Evolutionary conservation across 108 stramenopile species (phyloP).

Genomic region (Seminavis robusta): DNA sequence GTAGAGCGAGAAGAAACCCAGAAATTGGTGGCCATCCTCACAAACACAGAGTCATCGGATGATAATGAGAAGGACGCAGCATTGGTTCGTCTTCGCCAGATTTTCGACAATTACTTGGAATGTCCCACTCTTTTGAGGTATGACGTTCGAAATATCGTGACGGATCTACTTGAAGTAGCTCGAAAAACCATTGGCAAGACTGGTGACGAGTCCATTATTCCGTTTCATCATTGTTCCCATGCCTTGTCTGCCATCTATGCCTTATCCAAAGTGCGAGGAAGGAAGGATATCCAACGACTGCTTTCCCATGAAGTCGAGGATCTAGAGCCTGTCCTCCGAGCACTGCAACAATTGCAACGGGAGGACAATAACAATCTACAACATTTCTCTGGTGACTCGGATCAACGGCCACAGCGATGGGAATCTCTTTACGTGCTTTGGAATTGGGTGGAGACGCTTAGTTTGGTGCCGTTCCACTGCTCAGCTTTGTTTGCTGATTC

Average conservation of each 20-base stretch:
- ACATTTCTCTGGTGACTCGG: neutral
- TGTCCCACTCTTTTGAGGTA: slow-evolving; percentile 90
- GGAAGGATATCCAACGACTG: slow-evolving; percentile 82
- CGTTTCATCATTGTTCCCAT: slow-evolving; percentile 35
- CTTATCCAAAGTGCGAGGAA: slow-evolving; percentile 90
- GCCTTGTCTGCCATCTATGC: slow-evolving; percentile 82
- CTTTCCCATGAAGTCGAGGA: slow-evolving; percentile 90
- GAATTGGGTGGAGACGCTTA: slow-evolving; percentile 94
- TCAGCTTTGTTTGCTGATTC: slow-evolving; percentile 70
- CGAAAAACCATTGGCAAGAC: slow-evolving; percentile 7
- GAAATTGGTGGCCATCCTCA: no score
- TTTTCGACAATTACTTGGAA: slow-evolving; percentile 93
- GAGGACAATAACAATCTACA: slow-evolving; percentile 21
- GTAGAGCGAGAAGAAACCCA: no score
- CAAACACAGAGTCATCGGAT: no score
- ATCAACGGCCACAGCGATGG: slow-evolving; percentile 61
- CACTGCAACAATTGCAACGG: slow-evolving; percentile 26
- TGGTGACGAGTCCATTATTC: slow-evolving; percentile 9
- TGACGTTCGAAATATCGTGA: slow-evolving; percentile 71
- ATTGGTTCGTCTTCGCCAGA: slow-evolving; percentile 37
- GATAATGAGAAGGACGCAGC: no score
- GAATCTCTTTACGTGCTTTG: slow-evolving; percentile 91
- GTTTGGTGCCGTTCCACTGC: slow-evolving; percentile 92
- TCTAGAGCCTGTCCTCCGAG: slow-evolving; percentile 83
- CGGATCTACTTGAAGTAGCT: slow-evolving; percentile 7